Percentiles rank a stretch among this genome's conserved stretches.
Evolutionary conservation across 768 basidiomycete species (phyloP).

Genomic region (Neoboletus subvelutipes): DNA sequence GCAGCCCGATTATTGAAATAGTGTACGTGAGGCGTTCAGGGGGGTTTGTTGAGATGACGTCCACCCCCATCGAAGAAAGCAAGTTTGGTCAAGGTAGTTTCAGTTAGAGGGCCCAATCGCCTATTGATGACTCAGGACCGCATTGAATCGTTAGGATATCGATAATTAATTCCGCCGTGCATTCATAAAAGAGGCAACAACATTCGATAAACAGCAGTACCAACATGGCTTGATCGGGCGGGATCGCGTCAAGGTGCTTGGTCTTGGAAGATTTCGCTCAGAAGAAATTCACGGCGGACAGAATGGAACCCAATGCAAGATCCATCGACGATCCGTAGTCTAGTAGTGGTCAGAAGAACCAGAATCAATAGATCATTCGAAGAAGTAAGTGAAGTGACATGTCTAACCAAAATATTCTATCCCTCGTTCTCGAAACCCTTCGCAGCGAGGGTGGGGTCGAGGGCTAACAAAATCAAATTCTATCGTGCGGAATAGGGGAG

Average conservation of each 20-base stretch:
- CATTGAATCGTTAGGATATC: slow-evolving; percentile 55
- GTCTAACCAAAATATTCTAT: slow-evolving; percentile 44
- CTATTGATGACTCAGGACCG: slow-evolving; percentile 58
- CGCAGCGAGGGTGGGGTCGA: slow-evolving; percentile 53
- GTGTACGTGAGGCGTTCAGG: slow-evolving; percentile 54
- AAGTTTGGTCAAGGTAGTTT: slow-evolving; percentile 48
- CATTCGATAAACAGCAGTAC: slow-evolving; percentile 47
- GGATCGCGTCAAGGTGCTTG: slow-evolving; percentile 44
- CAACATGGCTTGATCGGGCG: slow-evolving; percentile 48
- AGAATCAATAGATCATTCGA: slow-evolving; percentile 64
- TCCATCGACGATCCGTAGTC: slow-evolving; percentile 48
- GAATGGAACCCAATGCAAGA: slow-evolving; percentile 59
- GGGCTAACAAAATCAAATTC: slow-evolving; percentile 37
- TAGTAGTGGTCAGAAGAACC: slow-evolving; percentile 55
- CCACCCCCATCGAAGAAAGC: slow-evolving; percentile 53
- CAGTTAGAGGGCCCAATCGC: slow-evolving; percentile 37
- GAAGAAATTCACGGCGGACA: slow-evolving; percentile 46
- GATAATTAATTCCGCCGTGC: slow-evolving; percentile 52
- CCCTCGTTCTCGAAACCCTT: slow-evolving; percentile 51
- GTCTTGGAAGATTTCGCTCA: slow-evolving; percentile 45
- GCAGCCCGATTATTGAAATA: slow-evolving; percentile 56
- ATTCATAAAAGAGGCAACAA: slow-evolving; percentile 58
- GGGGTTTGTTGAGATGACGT: slow-evolving; percentile 55
- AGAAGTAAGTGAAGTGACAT: slow-evolving; percentile 52
- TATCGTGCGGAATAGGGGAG: slow-evolving; percentile 7